A percentile compares a stretch with the other conserved stretches of the same genome.
Conservation (phyloP, 1,284 basidiomycete genomes). For the Tylopilus orsonianus region DNA sequence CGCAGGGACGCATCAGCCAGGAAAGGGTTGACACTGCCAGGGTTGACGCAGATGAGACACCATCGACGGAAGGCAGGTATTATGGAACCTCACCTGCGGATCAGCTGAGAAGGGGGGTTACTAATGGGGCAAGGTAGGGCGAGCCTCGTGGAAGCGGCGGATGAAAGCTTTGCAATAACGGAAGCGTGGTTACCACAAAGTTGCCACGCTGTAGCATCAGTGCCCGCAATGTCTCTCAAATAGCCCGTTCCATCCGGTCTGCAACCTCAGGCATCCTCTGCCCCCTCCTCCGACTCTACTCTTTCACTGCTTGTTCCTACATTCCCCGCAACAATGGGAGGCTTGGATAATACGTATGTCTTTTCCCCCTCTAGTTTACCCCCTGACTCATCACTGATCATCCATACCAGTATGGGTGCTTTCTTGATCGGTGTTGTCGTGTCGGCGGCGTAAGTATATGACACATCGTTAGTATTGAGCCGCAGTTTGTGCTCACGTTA, state of each 20-base stretch:
- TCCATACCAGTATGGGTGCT: slow-evolving; percentile 45
- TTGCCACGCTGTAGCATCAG: slow-evolving; percentile 17
- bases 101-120: slow-evolving; percentile 14
- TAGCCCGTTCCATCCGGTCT: slow-evolving; percentile 14
- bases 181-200: slow-evolving; percentile 23
- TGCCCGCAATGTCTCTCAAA: slow-evolving; percentile 20
- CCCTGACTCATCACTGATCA: not conserved
- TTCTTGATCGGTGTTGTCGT: slow-evolving; percentile 53
- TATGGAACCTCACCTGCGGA: slow-evolving; percentile 23
- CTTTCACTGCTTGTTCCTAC: not conserved
- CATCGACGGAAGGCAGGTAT: slow-evolving; percentile 15
- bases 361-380: too few species aligned
- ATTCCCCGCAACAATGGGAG: slow-evolving; percentile 15
- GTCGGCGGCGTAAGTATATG: slow-evolving; percentile 44
- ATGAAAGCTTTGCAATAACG: slow-evolving; percentile 31
- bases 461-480: slow-evolving; percentile 2
- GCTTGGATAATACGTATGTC: slow-evolving; percentile 28
- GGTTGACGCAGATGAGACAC: slow-evolving; percentile 9
- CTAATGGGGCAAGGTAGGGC: slow-evolving; percentile 21
- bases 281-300: not conserved
- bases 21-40: slow-evolving; percentile 12
- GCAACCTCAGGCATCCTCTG: slow-evolving; percentile 5
- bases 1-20: not conserved
- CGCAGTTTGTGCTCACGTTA: slow-evolving; percentile 1
- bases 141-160: slow-evolving; percentile 24